phyloP scores from a whole-genome alignment of 2,329 filamentous ascomycete genomes.

The Pseudocercospora ulei region DNA sequence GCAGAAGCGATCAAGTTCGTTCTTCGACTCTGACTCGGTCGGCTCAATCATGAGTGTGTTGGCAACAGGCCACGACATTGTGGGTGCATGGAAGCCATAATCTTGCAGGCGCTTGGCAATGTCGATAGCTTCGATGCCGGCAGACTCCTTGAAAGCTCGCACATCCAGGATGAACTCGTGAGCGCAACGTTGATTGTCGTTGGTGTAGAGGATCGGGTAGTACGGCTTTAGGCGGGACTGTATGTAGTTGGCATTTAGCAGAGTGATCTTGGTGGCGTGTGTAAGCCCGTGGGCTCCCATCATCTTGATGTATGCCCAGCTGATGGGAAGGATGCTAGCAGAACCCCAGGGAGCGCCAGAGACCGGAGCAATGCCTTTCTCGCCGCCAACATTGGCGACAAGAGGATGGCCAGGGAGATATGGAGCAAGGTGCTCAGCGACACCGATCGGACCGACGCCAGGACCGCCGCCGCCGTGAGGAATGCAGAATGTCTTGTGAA shows the following conservation, averaged over 20 bases:
- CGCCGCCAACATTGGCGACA: conserved; percentile 46
- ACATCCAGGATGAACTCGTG: conserved; percentile 96
- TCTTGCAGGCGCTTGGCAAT: conserved; percentile 94
- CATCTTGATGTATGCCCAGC: conserved; percentile 88
- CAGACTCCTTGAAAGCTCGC: conserved; percentile 70
- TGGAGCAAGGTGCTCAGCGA: conserved; percentile 66
- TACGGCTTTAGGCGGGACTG: conserved; percentile 74
- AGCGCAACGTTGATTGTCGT: conserved; percentile 74
- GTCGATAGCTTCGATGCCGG: conserved; percentile 82
- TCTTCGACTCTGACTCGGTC: conserved; percentile 84
- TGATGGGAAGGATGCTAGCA: conserved; percentile 86
- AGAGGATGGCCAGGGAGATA: conserved; percentile 66
- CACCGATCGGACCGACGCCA: conserved; percentile 86
- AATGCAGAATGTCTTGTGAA: conserved; percentile 99
- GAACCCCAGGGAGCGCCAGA: conserved; percentile 78
- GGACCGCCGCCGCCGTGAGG: conserved; percentile 91
- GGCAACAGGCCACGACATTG: conserved; percentile 91
- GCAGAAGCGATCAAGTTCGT: conserved; percentile 86
- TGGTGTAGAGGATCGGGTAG: conserved; percentile 90
- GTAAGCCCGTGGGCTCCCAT: conserved; percentile 78
- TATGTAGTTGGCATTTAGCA: conserved; percentile 97
- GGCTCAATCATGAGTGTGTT: conserved; percentile 98
- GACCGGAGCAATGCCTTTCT: conserved; percentile 57
- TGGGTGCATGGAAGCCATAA: conserved; percentile 94
- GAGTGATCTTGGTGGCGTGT: conserved; percentile 78